These are phyloP conservation scores for Aspergillus viridinutans DNA, from an alignment of 2,329 filamentous ascomycete genomes.

Conservation along the genomic window DNA sequence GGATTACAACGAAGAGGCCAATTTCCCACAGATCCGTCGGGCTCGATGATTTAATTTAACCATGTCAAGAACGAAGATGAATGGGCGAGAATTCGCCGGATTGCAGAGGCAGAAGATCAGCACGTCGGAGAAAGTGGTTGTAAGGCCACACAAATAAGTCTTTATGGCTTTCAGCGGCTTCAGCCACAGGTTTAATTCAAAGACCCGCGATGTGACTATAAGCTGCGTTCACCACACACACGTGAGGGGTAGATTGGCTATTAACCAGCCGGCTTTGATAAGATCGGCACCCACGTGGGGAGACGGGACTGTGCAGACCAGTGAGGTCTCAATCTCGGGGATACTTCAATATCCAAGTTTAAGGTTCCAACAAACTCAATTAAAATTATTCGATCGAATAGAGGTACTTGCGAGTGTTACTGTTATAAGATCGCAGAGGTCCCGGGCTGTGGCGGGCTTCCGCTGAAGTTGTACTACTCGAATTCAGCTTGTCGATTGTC, in stretches of 20 bases:
- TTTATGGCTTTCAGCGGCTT: neutral
- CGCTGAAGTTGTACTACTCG: no score
- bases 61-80: neutral
- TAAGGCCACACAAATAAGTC: neutral
- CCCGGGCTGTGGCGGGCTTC: no score
- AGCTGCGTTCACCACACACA: neutral
- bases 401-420: neutral
- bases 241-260: neutral
- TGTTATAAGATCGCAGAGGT: neutral
- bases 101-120: neutral
- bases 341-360: neutral
- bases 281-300: neutral
- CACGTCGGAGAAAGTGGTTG: no score
- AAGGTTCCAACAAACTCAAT: neutral
- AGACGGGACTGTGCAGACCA: no score
- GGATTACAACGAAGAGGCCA: neutral
- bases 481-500: neutral
- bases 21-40: neutral
- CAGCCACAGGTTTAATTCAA: neutral
- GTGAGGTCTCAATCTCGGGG: no score
- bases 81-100: neutral
- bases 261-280: neutral
- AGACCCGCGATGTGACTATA: neutral
- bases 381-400: neutral
- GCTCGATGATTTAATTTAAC: neutral